Evolutionary conservation across 2,329 filamentous ascomycete genomes (phyloP), one percentile per base, ranked within the genome.

Genomic region (Hymenoscyphus repandus): DNA sequence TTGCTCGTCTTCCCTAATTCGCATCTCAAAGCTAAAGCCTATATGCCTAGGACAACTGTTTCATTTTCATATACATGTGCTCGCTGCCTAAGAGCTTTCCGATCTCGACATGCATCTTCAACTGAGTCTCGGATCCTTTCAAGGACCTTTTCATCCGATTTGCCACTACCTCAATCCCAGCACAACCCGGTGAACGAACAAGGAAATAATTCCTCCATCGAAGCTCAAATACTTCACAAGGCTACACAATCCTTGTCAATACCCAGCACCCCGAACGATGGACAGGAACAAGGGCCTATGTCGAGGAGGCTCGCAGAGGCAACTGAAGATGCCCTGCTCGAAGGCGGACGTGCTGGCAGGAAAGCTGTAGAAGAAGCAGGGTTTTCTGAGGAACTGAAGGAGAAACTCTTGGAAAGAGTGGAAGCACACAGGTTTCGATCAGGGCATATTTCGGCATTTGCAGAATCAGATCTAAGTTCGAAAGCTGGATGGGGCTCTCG

Each of bases 401-500:
- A 74, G 49, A 74, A 71, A 49, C 70, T 86, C 0, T 67, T 83
- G 7, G 70, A 74, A 47, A 83, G 77, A 61, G 72, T 86, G 6
- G 71, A 78, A 49, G 71, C 75, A 40, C 75, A 78, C 1, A 70
- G 76, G 7, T 82, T 84, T 60, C 67, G 69, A 38, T 70, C 72
- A 1, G 72, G 80, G 12, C 64, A 81, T 60, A 68, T 73, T 0
- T 57, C 68, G 1, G 72, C 76, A 0, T 72, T 84, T 49, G 66
- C 74, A 1, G 69, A 77, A 54, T 74, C 74, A 1, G 70, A 68
- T 45, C 54, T 82, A 37, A 68, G 74, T 0, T 65, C 76, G 3
- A 77, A 79, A n/a, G 83, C 86, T 11, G 84, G 86, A 13, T 75
- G 77, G 58, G 85, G 84, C 11, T 86, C 85, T 1, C 77, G 82